These are phyloP conservation scores for Penicillium desertorum DNA, from an alignment of 495 filamentous ascomycete species.

Conservation along the genomic window DNA sequence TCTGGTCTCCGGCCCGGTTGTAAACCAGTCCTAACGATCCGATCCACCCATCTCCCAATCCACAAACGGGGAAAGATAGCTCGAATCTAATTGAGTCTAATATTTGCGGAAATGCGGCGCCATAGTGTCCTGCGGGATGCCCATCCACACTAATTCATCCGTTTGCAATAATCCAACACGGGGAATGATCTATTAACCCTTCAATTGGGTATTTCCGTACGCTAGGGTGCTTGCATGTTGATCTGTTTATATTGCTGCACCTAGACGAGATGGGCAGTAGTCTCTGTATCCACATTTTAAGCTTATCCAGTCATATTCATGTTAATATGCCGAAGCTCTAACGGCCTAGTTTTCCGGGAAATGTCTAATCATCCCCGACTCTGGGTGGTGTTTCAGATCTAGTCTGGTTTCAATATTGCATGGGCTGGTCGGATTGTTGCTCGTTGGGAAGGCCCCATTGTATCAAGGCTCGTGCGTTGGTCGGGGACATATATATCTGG, in stretches of 20 bases:
- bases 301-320: neutral
- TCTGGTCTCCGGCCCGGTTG: constrained; percentile 19
- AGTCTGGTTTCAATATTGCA: constrained; percentile 2
- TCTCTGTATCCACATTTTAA: neutral
- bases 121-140: neutral
- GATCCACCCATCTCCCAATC: constrained; percentile 12
- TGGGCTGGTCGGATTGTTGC: constrained; percentile 1
- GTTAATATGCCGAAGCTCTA: neutral
- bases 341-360: neutral
- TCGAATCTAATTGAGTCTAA: constrained; percentile 5
- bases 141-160: neutral
- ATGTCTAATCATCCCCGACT: neutral
- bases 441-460: neutral
- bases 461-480: neutral
- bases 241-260: neutral
- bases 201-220: neutral
- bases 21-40: constrained; percentile 22
- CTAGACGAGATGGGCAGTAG: neutral
- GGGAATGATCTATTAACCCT: neutral
- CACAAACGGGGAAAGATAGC: constrained; percentile 17
- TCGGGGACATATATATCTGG: neutral
- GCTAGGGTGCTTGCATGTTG: neutral
- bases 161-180: neutral
- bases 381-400: constrained; percentile 10
- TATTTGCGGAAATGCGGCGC: neutral